Evolutionary conservation across 2,329 filamentous ascomycete genomes (phyloP), one percentile per base, ranked within the genome.

Genomic region (Huntiella abstrusa): DNA sequence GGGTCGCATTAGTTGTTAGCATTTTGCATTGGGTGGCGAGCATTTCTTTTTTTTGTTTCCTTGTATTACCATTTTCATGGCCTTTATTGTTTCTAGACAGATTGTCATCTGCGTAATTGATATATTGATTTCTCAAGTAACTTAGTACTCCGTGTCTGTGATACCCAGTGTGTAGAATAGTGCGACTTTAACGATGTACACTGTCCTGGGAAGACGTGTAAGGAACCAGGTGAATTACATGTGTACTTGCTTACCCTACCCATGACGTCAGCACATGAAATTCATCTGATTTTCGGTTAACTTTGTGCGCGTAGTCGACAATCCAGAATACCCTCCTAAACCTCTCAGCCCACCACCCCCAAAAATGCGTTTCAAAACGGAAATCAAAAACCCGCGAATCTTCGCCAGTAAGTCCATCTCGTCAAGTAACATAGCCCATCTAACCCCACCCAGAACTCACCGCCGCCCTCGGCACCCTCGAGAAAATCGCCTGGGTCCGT

Each of bases 401-500:
- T 78, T 80, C 57, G 70, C 73, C 35, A 80, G 75, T 42, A 42
- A 38, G 49, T 40, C 19, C 45, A 32, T 22, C n/a, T 16, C 15
- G 4, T 17, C 33, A 15, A 3, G 10, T 7, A 36, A 36, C 5
- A 36, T 5, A 6, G 4, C 5, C 34, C 34, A 36, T 10, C 34
- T 36, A 36, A 36, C 34, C 13, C 7, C 4, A n/a, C 6, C 12
- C 52, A 79, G 76, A 80, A 57, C 69, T 81, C 52, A 73, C 73
- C 2, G 71, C 73, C 8, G 76, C 76, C 11, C 66, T 81, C 51
- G 73, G 69, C 48, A 73, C 75, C 2, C 64, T 81, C 32, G 84
- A 86, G 53, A 86, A 88, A 61, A 80, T 92, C 52, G 85, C 83
- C 40, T 94, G 87, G 86, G 71, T 94, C 52, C 82, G 86, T 53